Evolutionary conservation across 1,284 basidiomycete species (phyloP).

Genomic region (Trametes versicolor): DNA sequence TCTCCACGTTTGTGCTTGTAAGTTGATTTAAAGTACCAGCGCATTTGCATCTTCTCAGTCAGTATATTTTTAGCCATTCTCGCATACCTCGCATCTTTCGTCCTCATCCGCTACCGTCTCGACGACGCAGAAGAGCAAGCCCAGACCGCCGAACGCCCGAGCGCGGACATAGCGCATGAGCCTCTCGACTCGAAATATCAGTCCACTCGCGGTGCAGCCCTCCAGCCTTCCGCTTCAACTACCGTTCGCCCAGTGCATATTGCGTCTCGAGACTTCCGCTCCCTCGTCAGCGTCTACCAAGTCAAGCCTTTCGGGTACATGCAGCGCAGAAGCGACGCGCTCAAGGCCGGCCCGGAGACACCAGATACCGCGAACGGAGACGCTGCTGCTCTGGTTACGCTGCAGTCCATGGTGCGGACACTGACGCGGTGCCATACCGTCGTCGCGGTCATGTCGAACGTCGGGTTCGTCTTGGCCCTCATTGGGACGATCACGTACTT

Average conservation of each 20-base stretch:
- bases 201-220: too few relatives aligned
- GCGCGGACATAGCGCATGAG: neutral
- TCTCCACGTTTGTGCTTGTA: constrained; percentile 49
- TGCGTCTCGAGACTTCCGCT: constrained; percentile 23
- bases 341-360: constrained; percentile 6
- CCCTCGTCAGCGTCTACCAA: constrained; percentile 29
- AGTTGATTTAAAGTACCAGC: constrained; percentile 15
- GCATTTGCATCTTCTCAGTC: neutral
- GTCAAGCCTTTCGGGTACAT: constrained; percentile 22
- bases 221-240: neutral
- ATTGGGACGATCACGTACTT: constrained; percentile 47
- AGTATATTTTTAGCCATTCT: constrained; percentile 38
- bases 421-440: constrained; percentile 45
- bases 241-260: neutral
- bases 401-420: constrained; percentile 42
- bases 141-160: constrained; percentile 4
- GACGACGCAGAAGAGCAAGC: constrained; percentile 40
- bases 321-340: constrained; percentile 4
- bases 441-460: constrained; percentile 41
- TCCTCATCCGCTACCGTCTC: constrained; percentile 47
- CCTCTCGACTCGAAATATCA: neutral
- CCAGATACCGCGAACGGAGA: constrained; percentile 1
- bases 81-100: constrained; percentile 47
- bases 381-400: constrained; percentile 20
- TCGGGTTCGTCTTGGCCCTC: constrained; percentile 48